Evolutionary conservation across 306 rosid genomes (phyloP).

Genomic region (Cucurbita pepo): DNA sequence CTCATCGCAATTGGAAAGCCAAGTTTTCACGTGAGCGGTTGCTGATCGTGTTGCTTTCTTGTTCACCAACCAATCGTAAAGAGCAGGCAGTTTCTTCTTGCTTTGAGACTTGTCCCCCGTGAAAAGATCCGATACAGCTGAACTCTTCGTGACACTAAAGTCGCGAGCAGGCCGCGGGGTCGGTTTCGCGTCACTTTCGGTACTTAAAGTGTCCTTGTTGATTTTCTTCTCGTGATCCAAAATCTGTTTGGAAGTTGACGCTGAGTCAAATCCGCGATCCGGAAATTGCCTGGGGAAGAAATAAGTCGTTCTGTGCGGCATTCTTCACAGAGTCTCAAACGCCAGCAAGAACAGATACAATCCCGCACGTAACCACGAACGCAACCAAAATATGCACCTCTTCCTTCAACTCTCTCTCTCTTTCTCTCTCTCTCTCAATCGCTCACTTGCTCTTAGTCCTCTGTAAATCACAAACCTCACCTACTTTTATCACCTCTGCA

Average conservation of each 20-base stretch:
- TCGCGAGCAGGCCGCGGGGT: conserved; percentile 10
- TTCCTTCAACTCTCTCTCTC: not conserved
- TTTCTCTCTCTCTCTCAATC: not conserved
- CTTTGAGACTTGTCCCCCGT: conserved; percentile 17
- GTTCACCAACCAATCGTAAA: conserved; percentile 49
- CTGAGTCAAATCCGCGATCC: conserved; percentile 40
- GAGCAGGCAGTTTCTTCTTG: conserved; percentile 27
- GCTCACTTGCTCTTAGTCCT: not conserved
- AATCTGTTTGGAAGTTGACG: conserved; percentile 33
- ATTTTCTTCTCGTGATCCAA: conserved; percentile 38
- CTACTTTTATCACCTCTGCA: conserved; percentile 3
- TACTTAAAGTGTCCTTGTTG: conserved; percentile 13
- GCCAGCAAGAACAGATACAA: not conserved
- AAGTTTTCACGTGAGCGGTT: conserved; percentile 17
- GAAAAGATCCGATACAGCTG: conserved; percentile 47
- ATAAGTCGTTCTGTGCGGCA: conserved; percentile 97
- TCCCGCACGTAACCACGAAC: conserved; percentile 6
- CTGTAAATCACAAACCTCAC: conserved; percentile 1
- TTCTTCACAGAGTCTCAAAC: conserved; percentile 30
- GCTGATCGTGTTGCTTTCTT: conserved; percentile 26
- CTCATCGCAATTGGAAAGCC: conserved; percentile 19
- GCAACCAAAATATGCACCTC: not conserved
- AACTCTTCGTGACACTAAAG: conserved; percentile 11
- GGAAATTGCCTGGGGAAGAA: conserved; percentile 88
- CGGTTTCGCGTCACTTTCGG: conserved; percentile 35